phyloP scores from a whole-genome alignment of 75 land plant genomes.

The Adiantum capillusveneris region DNA sequence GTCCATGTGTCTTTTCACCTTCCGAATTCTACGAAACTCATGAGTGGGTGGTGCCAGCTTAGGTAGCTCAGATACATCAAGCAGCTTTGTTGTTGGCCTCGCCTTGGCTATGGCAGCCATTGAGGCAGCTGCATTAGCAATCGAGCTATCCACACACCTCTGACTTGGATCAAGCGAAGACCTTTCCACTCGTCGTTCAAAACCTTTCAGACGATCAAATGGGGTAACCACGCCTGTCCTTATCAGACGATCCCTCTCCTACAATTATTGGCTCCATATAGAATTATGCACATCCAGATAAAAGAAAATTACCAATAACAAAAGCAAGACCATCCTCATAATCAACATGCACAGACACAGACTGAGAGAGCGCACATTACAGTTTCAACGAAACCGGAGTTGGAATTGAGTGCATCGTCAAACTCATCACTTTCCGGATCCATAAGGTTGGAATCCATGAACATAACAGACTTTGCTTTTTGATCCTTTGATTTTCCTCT shows the following conservation, averaged over 20 bases:
- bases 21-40: slow-evolving; percentile 61
- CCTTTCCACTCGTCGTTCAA: slow-evolving; percentile 76
- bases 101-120: slow-evolving; percentile 55
- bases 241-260: slow-evolving; percentile 87
- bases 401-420: slow-evolving; percentile 77
- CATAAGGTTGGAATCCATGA: too few relatives aligned
- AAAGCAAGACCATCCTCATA: background rate
- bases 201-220: slow-evolving; percentile 82
- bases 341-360: background rate
- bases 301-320: background rate
- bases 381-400: slow-evolving; percentile 85
- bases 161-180: slow-evolving; percentile 22
- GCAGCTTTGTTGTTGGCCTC: slow-evolving; percentile 73
- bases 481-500: background rate
- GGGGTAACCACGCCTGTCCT: slow-evolving; percentile 88
- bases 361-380: slow-evolving; percentile 37
- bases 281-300: background rate
- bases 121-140: slow-evolving; percentile 53
- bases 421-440: slow-evolving; percentile 56
- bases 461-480: background rate
- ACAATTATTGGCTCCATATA: slow-evolving; percentile 4
- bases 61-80: slow-evolving; percentile 63
- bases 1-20: slow-evolving; percentile 12
- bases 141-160: slow-evolving; percentile 32
- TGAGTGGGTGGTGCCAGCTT: slow-evolving; percentile 64